Conservation (phyloP, 495 filamentous ascomycete genomes). For the Penicillium mononematosum region DNA sequence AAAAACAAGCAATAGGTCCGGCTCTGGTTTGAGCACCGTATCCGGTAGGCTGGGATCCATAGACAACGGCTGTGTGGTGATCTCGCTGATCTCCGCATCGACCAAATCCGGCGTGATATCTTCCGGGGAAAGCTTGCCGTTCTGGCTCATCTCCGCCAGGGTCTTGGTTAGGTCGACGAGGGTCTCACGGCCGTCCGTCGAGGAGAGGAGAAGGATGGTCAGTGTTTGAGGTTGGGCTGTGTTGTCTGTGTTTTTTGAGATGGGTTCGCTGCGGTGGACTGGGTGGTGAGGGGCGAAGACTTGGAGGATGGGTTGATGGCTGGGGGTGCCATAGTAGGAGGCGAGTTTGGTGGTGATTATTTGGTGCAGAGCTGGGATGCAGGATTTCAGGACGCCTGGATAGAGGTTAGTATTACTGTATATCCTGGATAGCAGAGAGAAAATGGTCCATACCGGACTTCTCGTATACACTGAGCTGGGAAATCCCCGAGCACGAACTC, state of each 20-base stretch:
- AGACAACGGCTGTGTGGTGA: conserved; percentile 42
- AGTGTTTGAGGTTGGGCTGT: conserved; percentile 44
- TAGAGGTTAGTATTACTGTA: background rate
- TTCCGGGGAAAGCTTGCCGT: conserved; percentile 69
- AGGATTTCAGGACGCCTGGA: conserved; percentile 80
- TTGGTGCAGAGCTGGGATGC: conserved; percentile 73
- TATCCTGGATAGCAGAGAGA: background rate
- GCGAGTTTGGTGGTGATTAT: conserved; percentile 71
- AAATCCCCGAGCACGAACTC: conserved; percentile 84
- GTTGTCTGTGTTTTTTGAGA: conserved; percentile 23
- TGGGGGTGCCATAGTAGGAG: conserved; percentile 71
- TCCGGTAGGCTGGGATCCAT: conserved; percentile 6
- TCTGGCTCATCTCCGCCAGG: conserved; percentile 89
- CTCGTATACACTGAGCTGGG: conserved; percentile 85
- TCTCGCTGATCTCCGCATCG: conserved; percentile 79
- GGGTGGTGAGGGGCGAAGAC: conserved; percentile 73
- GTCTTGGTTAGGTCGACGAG: conserved; percentile 95
- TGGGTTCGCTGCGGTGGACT: conserved; percentile 27
- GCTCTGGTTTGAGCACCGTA: conserved; percentile 55
- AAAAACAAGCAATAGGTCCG: conserved; percentile 86
- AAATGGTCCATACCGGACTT: conserved; percentile 63
- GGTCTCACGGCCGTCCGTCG: conserved; percentile 86
- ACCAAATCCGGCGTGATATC: conserved; percentile 85
- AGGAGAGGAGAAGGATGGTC: conserved; percentile 80
- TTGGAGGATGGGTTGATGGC: conserved; percentile 62